phyloP scores from a whole-genome alignment of 2,329 filamentous ascomycete species.

The Allantophomopsis cytisporea region DNA sequence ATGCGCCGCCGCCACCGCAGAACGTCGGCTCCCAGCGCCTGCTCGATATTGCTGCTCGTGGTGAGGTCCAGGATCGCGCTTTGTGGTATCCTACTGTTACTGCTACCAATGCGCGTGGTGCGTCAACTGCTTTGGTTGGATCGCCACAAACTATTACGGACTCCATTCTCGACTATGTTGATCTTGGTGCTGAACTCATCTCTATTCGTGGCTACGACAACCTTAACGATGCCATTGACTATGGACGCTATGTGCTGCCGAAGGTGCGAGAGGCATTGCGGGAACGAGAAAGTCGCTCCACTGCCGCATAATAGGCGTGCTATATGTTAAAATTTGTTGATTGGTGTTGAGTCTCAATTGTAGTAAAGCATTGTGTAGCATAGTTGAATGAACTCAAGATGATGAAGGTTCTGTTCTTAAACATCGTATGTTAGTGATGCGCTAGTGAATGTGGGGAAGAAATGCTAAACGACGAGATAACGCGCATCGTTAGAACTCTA shows the following conservation, averaged over 20 bases:
- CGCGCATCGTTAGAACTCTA: too few species aligned
- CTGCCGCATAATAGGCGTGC: neutral
- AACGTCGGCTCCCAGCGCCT: slow-evolving; percentile 45
- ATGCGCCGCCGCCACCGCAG: slow-evolving; percentile 33
- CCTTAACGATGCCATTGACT: slow-evolving; percentile 43
- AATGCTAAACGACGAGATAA: too few species aligned
- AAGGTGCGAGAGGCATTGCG: slow-evolving; percentile 25
- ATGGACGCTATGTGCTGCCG: slow-evolving; percentile 40
- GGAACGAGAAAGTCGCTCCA: slow-evolving; percentile 3
- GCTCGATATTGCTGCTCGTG: slow-evolving; percentile 38
- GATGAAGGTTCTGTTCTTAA: too few species aligned
- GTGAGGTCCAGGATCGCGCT: slow-evolving; percentile 45
- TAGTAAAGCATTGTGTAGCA: too few species aligned
- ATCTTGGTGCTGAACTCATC: slow-evolving; percentile 40
- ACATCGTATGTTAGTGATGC: too few species aligned
- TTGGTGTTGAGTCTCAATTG: too few species aligned
- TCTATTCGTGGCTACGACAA: slow-evolving; percentile 50
- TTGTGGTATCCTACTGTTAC: slow-evolving; percentile 52
- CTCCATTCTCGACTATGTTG: slow-evolving; percentile 41
- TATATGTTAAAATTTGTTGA: too few species aligned
- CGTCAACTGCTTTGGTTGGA: slow-evolving; percentile 44
- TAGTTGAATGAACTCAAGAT: too few species aligned
- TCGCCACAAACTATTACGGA: slow-evolving; percentile 36
- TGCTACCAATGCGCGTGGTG: slow-evolving; percentile 43
- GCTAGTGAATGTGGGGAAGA: too few species aligned